Percentiles rank a stretch among this genome's conserved stretches.
These are phyloP conservation scores for Microdochium paspali DNA, from an alignment of 2,329 filamentous ascomycete species.

Conservation along the genomic window DNA sequence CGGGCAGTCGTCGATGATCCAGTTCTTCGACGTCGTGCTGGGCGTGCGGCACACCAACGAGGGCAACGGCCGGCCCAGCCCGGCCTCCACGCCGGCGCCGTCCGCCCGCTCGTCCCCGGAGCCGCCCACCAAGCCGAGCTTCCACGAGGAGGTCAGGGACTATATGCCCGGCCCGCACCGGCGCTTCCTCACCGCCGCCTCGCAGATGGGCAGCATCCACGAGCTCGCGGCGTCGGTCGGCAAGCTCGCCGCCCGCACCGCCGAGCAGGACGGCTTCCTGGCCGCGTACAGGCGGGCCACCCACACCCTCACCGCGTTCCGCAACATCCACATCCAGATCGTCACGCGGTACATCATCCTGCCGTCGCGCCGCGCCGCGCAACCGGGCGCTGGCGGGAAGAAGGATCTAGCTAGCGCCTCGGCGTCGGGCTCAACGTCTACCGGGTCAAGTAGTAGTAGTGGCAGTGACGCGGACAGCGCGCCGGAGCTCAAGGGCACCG, in stretches of 20 bases:
- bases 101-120: slow-evolving; percentile 1
- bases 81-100: slow-evolving; percentile 2
- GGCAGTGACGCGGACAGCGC: slow-evolving; percentile 2
- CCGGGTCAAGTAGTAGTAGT: slow-evolving; percentile 15
- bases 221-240: slow-evolving; percentile 43
- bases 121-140: slow-evolving; percentile 16
- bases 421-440: slow-evolving; percentile 14
- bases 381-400: slow-evolving; percentile 17
- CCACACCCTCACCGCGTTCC: slow-evolving; percentile 63
- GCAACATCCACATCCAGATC: slow-evolving; percentile 82
- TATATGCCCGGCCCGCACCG: slow-evolving; percentile 89
- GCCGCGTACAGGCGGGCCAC: slow-evolving; percentile 61
- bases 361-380: slow-evolving; percentile 46
- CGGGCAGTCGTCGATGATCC: slow-evolving; percentile 84
- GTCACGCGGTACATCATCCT: slow-evolving; percentile 86
- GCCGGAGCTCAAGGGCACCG: slow-evolving; percentile 64
- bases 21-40: slow-evolving; percentile 84
- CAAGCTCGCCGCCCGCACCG: slow-evolving; percentile 35
- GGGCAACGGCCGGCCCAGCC: slow-evolving; percentile 20
- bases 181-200: slow-evolving; percentile 65
- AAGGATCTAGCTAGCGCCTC: slow-evolving; percentile 37
- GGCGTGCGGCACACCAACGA: slow-evolving; percentile 63
- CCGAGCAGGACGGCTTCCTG: slow-evolving; percentile 33
- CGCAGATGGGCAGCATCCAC: slow-evolving; percentile 63
- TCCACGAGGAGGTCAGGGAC: slow-evolving; percentile 60